Conservation (phyloP, 345 rosid species). For the Citrus medica region DNA sequence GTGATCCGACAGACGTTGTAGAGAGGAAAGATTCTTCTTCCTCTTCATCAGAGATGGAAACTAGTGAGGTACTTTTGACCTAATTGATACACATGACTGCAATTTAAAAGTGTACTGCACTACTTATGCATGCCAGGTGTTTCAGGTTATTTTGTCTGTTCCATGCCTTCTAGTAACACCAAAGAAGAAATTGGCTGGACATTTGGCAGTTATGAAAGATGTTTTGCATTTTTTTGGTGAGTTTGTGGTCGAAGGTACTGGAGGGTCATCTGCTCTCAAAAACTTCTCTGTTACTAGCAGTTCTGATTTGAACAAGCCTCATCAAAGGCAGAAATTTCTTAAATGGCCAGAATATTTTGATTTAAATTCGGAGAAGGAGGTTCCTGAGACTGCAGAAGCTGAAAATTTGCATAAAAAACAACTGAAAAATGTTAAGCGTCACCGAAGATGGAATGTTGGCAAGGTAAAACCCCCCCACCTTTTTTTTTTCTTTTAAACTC, state of each 20-base stretch:
- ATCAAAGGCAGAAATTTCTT: constrained; percentile 52
- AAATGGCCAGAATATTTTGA: constrained; percentile 51
- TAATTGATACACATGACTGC: constrained; percentile 14
- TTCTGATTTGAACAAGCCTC: constrained; percentile 53
- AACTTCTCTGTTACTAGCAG: constrained; percentile 44
- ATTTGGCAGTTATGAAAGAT: constrained; percentile 74
- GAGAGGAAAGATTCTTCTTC: constrained; percentile 54
- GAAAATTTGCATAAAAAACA: constrained; percentile 49
- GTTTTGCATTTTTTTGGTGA: constrained; percentile 91
- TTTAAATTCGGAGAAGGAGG: constrained; percentile 42
- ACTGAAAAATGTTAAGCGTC: constrained; percentile 68
- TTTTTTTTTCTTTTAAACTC: not conserved
- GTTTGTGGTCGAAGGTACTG: constrained; percentile 87
- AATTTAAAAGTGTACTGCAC: constrained; percentile 9
- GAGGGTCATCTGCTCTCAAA: constrained; percentile 84
- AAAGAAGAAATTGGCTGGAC: constrained; percentile 90
- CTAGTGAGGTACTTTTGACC: constrained; percentile 56
- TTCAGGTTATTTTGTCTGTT: constrained; percentile 74
- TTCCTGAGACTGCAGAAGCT: constrained; percentile 41
- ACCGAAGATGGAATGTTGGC: constrained; percentile 82
- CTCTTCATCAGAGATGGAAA: constrained; percentile 63
- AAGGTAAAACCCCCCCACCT: constrained; percentile 46
- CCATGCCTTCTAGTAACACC: constrained; percentile 88
- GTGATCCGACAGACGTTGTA: constrained; percentile 52
- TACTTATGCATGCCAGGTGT: constrained; percentile 17